These are phyloP conservation scores for Tulasnella calospora DNA, from an alignment of 768 basidiomycete species.

Conservation along the genomic window DNA sequence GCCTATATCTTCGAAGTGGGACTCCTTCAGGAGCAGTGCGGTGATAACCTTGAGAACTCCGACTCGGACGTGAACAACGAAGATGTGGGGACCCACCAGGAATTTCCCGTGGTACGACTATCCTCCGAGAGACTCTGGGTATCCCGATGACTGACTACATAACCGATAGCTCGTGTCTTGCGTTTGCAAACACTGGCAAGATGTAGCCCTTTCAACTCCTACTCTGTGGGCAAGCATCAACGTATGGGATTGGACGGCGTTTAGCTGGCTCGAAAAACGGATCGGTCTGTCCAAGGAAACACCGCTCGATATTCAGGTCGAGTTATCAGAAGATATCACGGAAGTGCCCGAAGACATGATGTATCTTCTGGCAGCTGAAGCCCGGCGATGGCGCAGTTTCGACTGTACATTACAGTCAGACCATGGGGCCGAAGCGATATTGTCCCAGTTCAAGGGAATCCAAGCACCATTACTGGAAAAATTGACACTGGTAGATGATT, in stretches of 20 bases:
- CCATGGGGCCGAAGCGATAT: background rate
- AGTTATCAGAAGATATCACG: background rate
- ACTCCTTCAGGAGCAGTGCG: background rate
- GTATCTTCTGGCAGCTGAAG: background rate
- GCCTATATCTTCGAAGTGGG: background rate
- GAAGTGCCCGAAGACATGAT: background rate
- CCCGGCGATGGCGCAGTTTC: background rate
- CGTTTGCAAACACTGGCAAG: background rate
- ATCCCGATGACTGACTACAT: background rate
- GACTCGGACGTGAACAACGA: background rate
- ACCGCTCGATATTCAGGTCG: background rate
- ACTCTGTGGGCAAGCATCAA: background rate
- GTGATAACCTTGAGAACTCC: background rate
- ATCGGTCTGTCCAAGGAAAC: background rate
- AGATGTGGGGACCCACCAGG: background rate
- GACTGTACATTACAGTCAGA: slow-evolving; percentile 1
- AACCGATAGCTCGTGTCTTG: background rate
- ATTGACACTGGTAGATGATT: background rate
- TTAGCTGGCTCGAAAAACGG: background rate
- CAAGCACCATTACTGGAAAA: slow-evolving; percentile 4
- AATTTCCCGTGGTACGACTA: background rate
- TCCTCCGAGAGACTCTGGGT: background rate
- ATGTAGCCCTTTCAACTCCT: slow-evolving; percentile 14
- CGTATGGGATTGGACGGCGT: background rate
- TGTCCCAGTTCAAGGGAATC: background rate